Evolutionary conservation across 768 basidiomycete genomes (phyloP), one percentile per base, ranked within the genome.

Genomic region (Sarcomyxa edulis): DNA sequence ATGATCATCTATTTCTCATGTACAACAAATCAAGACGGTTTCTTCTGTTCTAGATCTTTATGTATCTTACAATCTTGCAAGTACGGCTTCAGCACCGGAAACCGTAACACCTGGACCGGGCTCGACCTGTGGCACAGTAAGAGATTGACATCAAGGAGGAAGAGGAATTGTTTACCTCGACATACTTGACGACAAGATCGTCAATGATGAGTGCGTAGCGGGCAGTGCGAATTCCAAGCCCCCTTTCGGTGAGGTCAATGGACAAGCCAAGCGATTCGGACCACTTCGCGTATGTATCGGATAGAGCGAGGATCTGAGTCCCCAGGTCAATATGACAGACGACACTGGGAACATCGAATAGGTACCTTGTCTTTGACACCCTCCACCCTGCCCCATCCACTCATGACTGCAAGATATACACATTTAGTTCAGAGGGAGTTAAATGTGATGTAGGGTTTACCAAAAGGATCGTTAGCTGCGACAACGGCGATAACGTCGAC

Each of bases 381-480:
- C 44, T 74, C 69, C 21, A 73, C 64, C n/a, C n/a, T n/a, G n/a
- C n/a, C n/a, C n/a, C n/a, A n/a, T n/a, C n/a, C n/a, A n/a, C n/a
- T n/a, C n/a, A n/a, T n/a, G n/a, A n/a, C n/a, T n/a, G n/a, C n/a
- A n/a, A n/a, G n/a, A n/a, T n/a, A n/a, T n/a, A n/a, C n/a, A n/a
- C n/a, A n/a, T n/a, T n/a, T n/a, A n/a, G n/a, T n/a, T n/a, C n/a
- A n/a, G n/a, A n/a, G n/a, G n/a, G n/a, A n/a, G n/a, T n/a, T n/a
- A n/a, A n/a, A n/a, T n/a, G n/a, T n/a, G n/a, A n/a, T n/a, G n/a
- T n/a, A n/a, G n/a, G n/a, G n/a, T n/a, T n/a, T n/a, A n/a, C n/a
- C n/a, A n/a, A n/a, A 91, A 7, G 74, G 68, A 55, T 93, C 91
- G 56, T 93, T 93, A 43, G 85, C 81, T 18, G 81, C 72, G 49